Conservation (phyloP, 202 grass and related monocot species). For the Panicum virgatum region DNA sequence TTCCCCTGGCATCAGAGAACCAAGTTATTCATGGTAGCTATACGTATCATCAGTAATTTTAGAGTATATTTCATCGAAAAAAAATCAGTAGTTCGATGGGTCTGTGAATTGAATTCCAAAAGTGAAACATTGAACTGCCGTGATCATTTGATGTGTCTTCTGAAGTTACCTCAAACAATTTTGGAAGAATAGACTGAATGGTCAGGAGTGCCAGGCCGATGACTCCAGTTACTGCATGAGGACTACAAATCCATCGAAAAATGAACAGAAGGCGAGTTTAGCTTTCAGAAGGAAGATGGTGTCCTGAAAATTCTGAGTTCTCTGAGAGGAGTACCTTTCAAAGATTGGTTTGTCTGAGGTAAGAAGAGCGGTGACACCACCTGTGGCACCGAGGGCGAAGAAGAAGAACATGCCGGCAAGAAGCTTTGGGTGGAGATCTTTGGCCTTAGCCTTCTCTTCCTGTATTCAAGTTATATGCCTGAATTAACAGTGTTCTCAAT, state of each 20-base stretch:
- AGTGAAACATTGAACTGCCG: background rate
- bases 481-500: background rate
- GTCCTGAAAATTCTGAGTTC: background rate
- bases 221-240: slow-evolving; percentile 72
- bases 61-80: too few species aligned
- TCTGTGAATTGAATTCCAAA: background rate
- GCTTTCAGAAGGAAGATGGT: background rate
- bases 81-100: background rate
- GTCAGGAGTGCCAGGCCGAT: slow-evolving; percentile 72
- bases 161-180: slow-evolving; percentile 65
- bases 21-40: background rate
- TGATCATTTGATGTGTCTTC: background rate
- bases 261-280: background rate
- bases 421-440: slow-evolving; percentile 92
- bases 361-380: slow-evolving; percentile 82
- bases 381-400: slow-evolving; percentile 80
- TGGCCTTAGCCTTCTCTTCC: slow-evolving; percentile 92
- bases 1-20: slow-evolving; percentile 50
- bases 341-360: slow-evolving; percentile 84
- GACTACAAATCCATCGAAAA: slow-evolving; percentile 47
- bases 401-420: slow-evolving; percentile 98
- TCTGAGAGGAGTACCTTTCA: slow-evolving; percentile 57
- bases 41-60: background rate
- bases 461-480: slow-evolving; percentile 11
- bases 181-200: slow-evolving; percentile 76